These are phyloP conservation scores for Solanum chiquidenum DNA, from an alignment of 257 asterid species.

Conservation along the genomic window DNA sequence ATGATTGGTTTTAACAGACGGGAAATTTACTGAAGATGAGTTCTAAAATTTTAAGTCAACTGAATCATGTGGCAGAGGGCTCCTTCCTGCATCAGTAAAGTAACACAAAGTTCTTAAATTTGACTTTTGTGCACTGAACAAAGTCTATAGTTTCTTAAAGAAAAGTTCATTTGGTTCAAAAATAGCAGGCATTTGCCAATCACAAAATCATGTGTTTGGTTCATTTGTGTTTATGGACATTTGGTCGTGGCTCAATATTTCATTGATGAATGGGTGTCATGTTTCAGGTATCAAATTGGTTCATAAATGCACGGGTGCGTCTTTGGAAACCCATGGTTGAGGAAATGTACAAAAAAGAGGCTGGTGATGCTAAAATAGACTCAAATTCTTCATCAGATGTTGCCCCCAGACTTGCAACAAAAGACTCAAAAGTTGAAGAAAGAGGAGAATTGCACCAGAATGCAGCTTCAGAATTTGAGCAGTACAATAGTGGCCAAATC, in stretches of 20 bases:
- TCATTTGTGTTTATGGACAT: neutral
- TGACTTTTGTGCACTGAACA: neutral
- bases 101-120: neutral
- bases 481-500: slow-evolving; percentile 9
- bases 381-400: slow-evolving; percentile 54
- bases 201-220: neutral
- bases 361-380: slow-evolving; percentile 45
- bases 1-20: neutral
- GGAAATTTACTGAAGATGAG: neutral
- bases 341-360: slow-evolving; percentile 92
- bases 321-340: slow-evolving; percentile 99
- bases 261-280: slow-evolving; percentile 2
- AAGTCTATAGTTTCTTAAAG: neutral
- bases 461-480: slow-evolving; percentile 18
- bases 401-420: slow-evolving; percentile 14
- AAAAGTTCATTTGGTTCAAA: neutral
- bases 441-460: slow-evolving; percentile 32
- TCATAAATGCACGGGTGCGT: slow-evolving; percentile 87
- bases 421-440: slow-evolving; percentile 23
- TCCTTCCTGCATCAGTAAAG: neutral
- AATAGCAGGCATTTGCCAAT: neutral
- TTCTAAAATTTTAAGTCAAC: neutral
- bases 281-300: slow-evolving; percentile 90
- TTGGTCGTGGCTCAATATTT: neutral
- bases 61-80: neutral